Evolutionary conservation across 805 yeast genomes (phyloP).

Genomic region (Schwanniomyces pseudopolymorphus): DNA sequence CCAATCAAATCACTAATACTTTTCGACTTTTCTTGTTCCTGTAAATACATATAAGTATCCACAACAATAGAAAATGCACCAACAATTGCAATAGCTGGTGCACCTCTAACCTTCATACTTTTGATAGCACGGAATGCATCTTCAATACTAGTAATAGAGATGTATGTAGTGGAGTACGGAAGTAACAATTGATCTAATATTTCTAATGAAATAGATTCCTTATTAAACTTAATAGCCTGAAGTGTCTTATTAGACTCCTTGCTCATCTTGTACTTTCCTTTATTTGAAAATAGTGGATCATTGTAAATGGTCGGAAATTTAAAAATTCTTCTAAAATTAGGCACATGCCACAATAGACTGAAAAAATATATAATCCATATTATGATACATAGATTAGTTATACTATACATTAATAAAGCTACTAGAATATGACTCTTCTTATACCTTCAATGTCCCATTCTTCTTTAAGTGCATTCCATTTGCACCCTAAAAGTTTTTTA

Average conservation of each 20-base stretch:
- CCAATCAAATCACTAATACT: slow-evolving; percentile 36
- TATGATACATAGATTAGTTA: neutral
- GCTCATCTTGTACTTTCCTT: neutral
- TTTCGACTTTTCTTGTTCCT: slow-evolving; percentile 7
- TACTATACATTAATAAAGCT: neutral
- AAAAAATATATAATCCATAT: too few species aligned
- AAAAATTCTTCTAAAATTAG: neutral
- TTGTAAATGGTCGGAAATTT: neutral
- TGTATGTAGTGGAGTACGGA: slow-evolving; percentile 76
- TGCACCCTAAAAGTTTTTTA: slow-evolving; percentile 67
- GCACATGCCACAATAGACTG: too few species aligned
- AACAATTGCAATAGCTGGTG: slow-evolving; percentile 97
- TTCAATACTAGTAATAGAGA: slow-evolving; percentile 59
- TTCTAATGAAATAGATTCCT: slow-evolving; percentile 43
- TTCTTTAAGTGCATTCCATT: slow-evolving; percentile 53
- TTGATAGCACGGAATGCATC: slow-evolving; percentile 84
- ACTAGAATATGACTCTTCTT: slow-evolving; percentile 66
- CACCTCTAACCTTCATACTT: slow-evolving; percentile 94
- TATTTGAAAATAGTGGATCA: too few species aligned
- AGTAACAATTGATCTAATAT: slow-evolving; percentile 80
- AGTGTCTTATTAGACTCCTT: slow-evolving; percentile 20
- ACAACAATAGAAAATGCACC: slow-evolving; percentile 81
- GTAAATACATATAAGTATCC: slow-evolving; percentile 47
- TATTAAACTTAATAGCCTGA: slow-evolving; percentile 68
- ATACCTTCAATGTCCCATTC: slow-evolving; percentile 77